Conservation (phyloP, 306 rosid species). For the Cicer chorassanicum region DNA sequence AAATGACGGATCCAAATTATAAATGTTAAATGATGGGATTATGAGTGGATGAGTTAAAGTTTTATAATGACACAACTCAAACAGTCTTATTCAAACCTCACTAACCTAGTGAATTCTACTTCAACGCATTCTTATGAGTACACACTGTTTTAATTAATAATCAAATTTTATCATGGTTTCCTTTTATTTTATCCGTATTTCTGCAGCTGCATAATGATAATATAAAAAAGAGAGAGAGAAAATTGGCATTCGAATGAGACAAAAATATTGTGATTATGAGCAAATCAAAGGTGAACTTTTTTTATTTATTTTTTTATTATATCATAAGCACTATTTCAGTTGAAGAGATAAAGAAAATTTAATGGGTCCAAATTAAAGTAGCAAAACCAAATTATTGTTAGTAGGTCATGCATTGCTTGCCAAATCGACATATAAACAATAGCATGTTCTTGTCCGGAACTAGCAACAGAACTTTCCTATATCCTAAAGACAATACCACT, state of each 20-base stretch:
- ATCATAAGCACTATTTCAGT: background rate
- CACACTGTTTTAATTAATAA: background rate
- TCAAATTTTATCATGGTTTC: background rate
- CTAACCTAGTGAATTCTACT: too few relatives aligned
- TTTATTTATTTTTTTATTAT: background rate
- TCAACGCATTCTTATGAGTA: too few relatives aligned
- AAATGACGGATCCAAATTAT: too few relatives aligned
- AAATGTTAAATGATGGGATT: too few relatives aligned
- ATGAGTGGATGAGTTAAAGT: background rate
- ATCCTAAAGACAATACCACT: background rate
- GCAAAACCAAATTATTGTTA: conserved; percentile 44
- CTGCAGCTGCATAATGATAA: background rate
- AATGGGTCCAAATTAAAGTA: too few relatives aligned
- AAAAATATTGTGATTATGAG: background rate
- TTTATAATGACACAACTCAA: background rate
- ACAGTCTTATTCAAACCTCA: background rate
- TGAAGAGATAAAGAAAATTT: background rate
- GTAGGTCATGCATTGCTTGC: conserved; percentile 43
- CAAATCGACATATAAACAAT: conserved; percentile 12
- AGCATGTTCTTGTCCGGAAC: background rate
- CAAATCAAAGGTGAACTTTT: background rate
- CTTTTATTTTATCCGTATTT: background rate
- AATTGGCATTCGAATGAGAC: background rate
- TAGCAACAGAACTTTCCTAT: conserved; percentile 13
- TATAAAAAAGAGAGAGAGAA: background rate